Evolutionary conservation across 1,284 basidiomycete genomes (phyloP), one percentile per base, ranked within the genome.

Genomic region (Phlebopus sp.): DNA sequence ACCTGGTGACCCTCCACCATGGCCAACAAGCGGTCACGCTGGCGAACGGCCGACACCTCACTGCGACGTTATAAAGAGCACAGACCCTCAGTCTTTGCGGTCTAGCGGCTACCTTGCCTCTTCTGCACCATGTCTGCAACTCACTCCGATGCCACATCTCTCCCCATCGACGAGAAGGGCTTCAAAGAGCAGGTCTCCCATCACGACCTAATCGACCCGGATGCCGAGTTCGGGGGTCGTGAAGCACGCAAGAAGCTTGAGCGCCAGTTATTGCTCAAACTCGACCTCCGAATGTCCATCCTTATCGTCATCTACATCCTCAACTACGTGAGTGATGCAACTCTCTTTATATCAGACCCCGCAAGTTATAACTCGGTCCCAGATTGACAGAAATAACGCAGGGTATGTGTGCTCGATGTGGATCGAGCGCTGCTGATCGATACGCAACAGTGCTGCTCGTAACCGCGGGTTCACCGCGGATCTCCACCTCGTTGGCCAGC

Each of bases 381-480:
- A 84, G 76, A 77, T 85, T 41, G 82, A 85, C 59, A 69, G 82
- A 51, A 84, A 83, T 56, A 84, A 83, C 69, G 80, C 76, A 32
- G 72, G 72, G 80, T 82, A 55, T 46, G 72, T 60, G 13, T 25
- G 8, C 35, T 35, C 14, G 11, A 17, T 27, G 6, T 29, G 34
- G 25, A 25, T 15, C 11, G 36, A 25, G 31, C 36, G 46, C 42
- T 15, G 46, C 56, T 11, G 7, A 30, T 47, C 25, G 23, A 52
- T 17, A 50, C 34, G 30, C 10, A 35, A 31, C 35, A 52, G 51
- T 43, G 49, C 49, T 23, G 51, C 51, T 14, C 51, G 53, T 6
- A 35, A 42, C n/a, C 29, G 42, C n/a, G 46, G 51, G n/a, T 42
- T 54, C 13, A 31, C 41, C 17, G 34, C 41, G 18, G 52, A 53